Percentiles rank a stretch among this genome's conserved stretches.
These are phyloP conservation scores for Didymella pinodella DNA, from an alignment of 2,329 filamentous ascomycete genomes.

Conservation along the genomic window DNA sequence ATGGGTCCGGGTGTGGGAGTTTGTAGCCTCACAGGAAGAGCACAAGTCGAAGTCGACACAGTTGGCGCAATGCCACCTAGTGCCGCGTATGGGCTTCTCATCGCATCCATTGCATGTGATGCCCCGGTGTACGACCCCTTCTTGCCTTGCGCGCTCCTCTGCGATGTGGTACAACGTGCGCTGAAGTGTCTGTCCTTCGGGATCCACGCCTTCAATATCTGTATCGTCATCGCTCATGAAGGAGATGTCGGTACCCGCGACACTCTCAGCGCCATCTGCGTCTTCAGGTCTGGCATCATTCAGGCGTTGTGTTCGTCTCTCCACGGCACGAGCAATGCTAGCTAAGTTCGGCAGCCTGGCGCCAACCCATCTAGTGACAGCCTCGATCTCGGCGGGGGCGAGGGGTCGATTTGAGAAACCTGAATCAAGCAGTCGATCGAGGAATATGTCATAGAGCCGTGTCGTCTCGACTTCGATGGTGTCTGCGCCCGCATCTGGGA, in stretches of 20 bases:
- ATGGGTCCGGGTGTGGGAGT: constrained; percentile 84
- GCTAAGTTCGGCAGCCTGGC: constrained; percentile 26
- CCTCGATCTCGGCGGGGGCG: constrained; percentile 30
- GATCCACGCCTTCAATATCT: constrained; percentile 53
- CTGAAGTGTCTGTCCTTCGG: constrained; percentile 78
- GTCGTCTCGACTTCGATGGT: constrained; percentile 31
- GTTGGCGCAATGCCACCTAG: constrained; percentile 93
- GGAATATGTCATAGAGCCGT: constrained; percentile 42
- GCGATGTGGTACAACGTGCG: constrained; percentile 90
- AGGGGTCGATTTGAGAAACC: constrained; percentile 33
- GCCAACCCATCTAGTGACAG: constrained; percentile 30
- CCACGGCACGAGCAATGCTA: constrained; percentile 30
- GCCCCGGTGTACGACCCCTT: constrained; percentile 81
- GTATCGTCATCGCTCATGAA: constrained; percentile 44
- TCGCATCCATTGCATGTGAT: constrained; percentile 92
- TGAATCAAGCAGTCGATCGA: constrained; percentile 39
- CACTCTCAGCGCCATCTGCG: constrained; percentile 37
- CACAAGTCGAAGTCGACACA: constrained; percentile 96
- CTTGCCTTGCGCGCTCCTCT: constrained; percentile 86
- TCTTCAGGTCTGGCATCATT: constrained; percentile 11
- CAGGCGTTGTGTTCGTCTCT: constrained; percentile 33
- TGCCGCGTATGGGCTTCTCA: constrained; percentile 85
- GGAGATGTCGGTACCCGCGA: constrained; percentile 45
- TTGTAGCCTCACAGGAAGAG: constrained; percentile 83
- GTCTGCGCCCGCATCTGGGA: constrained; percentile 32